phyloP scores from a whole-genome alignment of 495 filamentous ascomycete species.

The Aspergillus panamensis region DNA sequence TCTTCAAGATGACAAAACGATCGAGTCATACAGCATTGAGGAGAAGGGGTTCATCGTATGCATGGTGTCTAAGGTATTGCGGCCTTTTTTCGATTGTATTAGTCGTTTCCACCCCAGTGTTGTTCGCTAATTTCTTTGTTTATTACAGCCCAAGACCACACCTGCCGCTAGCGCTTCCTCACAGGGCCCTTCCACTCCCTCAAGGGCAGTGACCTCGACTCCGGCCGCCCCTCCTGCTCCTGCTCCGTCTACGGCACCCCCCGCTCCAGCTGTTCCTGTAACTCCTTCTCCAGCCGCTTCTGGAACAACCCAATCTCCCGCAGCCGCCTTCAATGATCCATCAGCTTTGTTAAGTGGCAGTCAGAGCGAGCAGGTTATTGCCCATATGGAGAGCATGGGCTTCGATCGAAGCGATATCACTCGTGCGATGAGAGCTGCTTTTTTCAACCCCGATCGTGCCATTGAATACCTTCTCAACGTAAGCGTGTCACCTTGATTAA shows the following conservation, averaged over 20 bases:
- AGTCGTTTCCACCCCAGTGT: slow-evolving; percentile 1
- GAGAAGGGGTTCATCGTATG: slow-evolving; percentile 99
- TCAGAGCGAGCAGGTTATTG: slow-evolving; percentile 77
- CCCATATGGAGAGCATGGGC: slow-evolving; percentile 97
- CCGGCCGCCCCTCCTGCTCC: slow-evolving; percentile 65
- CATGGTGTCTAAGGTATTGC: slow-evolving; percentile 86
- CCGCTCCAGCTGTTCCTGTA: slow-evolving; percentile 60
- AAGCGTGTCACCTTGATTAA: slow-evolving; percentile 29
- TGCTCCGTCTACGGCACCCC: slow-evolving; percentile 56
- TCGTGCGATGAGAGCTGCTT: slow-evolving; percentile 91
- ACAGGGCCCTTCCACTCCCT: slow-evolving; percentile 57
- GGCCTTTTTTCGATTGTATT: neutral
- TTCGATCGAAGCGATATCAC: slow-evolving; percentile 84
- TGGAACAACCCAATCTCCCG: slow-evolving; percentile 53
- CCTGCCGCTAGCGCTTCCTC: slow-evolving; percentile 53
- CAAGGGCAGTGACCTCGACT: slow-evolving; percentile 43
- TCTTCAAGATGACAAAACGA: slow-evolving; percentile 91
- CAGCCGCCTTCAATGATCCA: slow-evolving; percentile 62
- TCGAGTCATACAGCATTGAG: slow-evolving; percentile 94
- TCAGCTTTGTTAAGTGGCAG: slow-evolving; percentile 80
- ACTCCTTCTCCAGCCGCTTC: slow-evolving; percentile 55
- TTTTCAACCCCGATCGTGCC: slow-evolving; percentile 93
- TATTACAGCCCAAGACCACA: slow-evolving; percentile 63
- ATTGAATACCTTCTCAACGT: slow-evolving; percentile 93
- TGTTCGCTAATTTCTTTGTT: slow-evolving; percentile 4